phyloP scores from a whole-genome alignment of 2,329 filamentous ascomycete genomes.

The Lachnellula hyalina region DNA sequence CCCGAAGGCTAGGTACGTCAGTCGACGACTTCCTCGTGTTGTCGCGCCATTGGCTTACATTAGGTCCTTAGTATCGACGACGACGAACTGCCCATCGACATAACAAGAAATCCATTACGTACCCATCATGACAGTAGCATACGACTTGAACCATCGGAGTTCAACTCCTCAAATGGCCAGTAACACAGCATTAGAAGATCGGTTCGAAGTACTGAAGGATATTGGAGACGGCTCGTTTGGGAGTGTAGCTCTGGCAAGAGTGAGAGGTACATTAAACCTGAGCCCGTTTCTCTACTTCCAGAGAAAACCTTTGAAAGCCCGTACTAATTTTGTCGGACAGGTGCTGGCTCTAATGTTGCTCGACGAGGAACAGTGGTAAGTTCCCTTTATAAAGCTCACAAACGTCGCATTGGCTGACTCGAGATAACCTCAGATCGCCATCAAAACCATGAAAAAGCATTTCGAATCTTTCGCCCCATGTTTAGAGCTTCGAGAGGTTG shows the following conservation, averaged over 20 bases:
- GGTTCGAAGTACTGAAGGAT: conserved; percentile 95
- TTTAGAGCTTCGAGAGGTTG: conserved; percentile 90
- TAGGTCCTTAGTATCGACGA: conserved; percentile 12
- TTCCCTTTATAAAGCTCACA: conserved; percentile 17
- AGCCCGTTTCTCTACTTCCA: too few species aligned
- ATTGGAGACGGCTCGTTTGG: conserved; percentile 99
- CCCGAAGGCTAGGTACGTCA: too few species aligned
- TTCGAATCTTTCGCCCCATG: conserved; percentile 91
- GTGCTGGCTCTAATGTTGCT: conserved; percentile 78
- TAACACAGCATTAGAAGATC: conserved; percentile 71
- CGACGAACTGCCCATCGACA: conserved; percentile 11
- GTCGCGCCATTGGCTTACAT: neutral
- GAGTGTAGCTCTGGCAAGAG: conserved; percentile 86
- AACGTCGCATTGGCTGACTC: conserved; percentile 14
- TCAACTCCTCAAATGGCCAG: conserved; percentile 43
- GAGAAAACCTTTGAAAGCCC: too few species aligned
- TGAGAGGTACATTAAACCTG: conserved; percentile 52
- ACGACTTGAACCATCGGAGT: conserved; percentile 67
- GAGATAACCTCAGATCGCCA: conserved; percentile 65
- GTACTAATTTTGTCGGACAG: too few species aligned
- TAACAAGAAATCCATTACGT: neutral
- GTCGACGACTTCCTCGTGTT: neutral
- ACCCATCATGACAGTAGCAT: conserved; percentile 67
- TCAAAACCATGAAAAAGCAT: conserved; percentile 99
- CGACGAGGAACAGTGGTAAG: conserved; percentile 88